Evolutionary conservation across 257 asterid species (phyloP).

Genomic region (Pogostemon cablin): DNA sequence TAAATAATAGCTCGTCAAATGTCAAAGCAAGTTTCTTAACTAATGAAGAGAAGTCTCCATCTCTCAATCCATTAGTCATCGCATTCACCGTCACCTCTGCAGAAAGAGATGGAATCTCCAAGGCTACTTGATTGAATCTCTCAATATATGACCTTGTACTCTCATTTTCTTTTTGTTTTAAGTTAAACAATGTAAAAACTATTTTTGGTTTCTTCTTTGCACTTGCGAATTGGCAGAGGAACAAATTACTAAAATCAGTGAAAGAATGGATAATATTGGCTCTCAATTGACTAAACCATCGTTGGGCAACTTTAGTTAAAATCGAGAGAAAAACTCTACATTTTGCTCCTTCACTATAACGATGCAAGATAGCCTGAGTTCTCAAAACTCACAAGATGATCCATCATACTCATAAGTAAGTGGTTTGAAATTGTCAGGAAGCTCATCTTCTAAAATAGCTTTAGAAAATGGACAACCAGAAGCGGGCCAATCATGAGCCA

Average conservation of each 20-base stretch:
- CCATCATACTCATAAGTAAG: not conserved
- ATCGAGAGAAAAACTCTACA: no score
- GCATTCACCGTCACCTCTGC: not conserved
- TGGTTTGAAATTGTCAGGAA: no score
- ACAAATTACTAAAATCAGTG: not conserved
- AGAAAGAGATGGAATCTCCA: not conserved
- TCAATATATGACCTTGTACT: not conserved
- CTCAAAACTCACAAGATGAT: no score
- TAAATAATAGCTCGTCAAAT: not conserved
- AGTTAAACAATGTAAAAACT: not conserved
- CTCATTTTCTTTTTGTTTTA: not conserved
- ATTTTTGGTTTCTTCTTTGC: not conserved
- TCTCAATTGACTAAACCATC: no score
- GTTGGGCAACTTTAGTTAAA: no score
- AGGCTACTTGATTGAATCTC: not conserved
- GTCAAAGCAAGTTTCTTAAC: not conserved
- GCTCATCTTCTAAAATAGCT: no score
- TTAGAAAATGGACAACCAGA: no score
- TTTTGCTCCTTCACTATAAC: no score
- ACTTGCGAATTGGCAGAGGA: not conserved
- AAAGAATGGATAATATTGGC: not conserved
- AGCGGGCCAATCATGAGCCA: no score
- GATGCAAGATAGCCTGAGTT: no score
- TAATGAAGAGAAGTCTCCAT: not conserved
- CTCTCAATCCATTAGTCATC: no score